Evolutionary conservation across 768 basidiomycete genomes (phyloP).

Genomic region (Heimioporus sp.): DNA sequence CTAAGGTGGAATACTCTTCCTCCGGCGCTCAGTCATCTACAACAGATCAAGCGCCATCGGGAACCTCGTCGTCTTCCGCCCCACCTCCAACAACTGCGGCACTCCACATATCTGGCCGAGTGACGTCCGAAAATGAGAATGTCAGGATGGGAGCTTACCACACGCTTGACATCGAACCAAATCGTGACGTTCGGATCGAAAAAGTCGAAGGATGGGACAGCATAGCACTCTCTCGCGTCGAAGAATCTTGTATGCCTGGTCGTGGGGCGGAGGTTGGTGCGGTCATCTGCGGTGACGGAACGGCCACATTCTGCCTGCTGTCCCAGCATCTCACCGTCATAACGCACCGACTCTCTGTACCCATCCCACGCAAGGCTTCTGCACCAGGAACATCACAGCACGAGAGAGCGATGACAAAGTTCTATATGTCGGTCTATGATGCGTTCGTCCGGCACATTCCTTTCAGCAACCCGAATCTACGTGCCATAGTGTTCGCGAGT

Average conservation of each 20-base stretch:
- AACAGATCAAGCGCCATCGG: slow-evolving; percentile 36
- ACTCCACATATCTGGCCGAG: slow-evolving; percentile 84
- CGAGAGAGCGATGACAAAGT: slow-evolving; percentile 86
- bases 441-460: slow-evolving; percentile 91
- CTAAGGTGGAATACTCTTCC: slow-evolving; percentile 78
- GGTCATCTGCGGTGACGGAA: slow-evolving; percentile 93
- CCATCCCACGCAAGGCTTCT: slow-evolving; percentile 90
- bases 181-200: slow-evolving; percentile 87
- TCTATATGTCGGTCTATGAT: slow-evolving; percentile 82
- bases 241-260: slow-evolving; percentile 90
- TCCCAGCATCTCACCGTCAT: slow-evolving; percentile 98
- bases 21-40: slow-evolving; percentile 52
- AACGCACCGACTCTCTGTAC: slow-evolving; percentile 82
- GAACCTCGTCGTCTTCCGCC: slow-evolving; percentile 27
- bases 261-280: slow-evolving; percentile 96
- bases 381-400: slow-evolving; percentile 78
- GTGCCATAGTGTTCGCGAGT: slow-evolving; percentile 93
- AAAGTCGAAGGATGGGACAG: slow-evolving; percentile 93
- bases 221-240: slow-evolving; percentile 73
- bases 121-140: slow-evolving; percentile 81
- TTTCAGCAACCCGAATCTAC: slow-evolving; percentile 65
- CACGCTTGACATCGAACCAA: slow-evolving; percentile 89
- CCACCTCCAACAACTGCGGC: slow-evolving; percentile 47
- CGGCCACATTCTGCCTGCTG: slow-evolving; percentile 89
- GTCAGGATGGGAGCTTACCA: slow-evolving; percentile 94